Evolutionary conservation across 2,329 filamentous ascomycete species (phyloP), one percentile per base, ranked within the genome.

Genomic region (Shiraia bambusicola): DNA sequence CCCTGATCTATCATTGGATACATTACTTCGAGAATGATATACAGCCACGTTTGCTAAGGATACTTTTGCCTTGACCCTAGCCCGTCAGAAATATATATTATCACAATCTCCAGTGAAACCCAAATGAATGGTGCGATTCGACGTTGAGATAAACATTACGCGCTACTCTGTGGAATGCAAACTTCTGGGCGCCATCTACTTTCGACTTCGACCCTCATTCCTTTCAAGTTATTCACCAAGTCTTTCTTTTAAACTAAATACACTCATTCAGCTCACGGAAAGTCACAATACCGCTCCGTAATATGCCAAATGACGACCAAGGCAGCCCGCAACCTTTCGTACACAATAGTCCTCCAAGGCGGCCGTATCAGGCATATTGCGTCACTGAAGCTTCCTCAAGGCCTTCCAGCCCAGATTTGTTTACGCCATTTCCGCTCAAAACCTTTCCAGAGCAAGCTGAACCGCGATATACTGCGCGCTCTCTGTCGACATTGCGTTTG

Each of bases 301-400:
- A 4, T 6, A 41, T 36, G 28, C 28, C 28, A 15, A 16, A 12
- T 6, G 34, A 29, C 24, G 22, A 11, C 6, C 16, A 17, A 6
- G 40, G 25, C 19, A 39, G 37, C 17, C 22, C 43, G 12, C 25
- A 36, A n/a, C 14, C 34, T 16, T 24, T 30, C 9, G 27, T 37
- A 11, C 22, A 26, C 12, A 26, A 25, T 16, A 17, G 31, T 28
- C 6, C 29, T 11, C 22, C 14, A 37, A 30, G 28, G 9, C 47
- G 30, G 12, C 47, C 45, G 5, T 52, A 55, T 14, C 55, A 58
- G 34, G 50, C 53, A 15, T 58, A 58, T 14, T 58, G 55, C 40
- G 46, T 44, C 15, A 58, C 55, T 3, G 47, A 49, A 38, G 34
- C 44, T 6, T 52, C 52, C 8, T 58, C 55, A 16, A 43, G 53